These are phyloP conservation scores for Fusarium anthophilum DNA, from an alignment of 2,329 filamentous ascomycete genomes.

Conservation along the genomic window DNA sequence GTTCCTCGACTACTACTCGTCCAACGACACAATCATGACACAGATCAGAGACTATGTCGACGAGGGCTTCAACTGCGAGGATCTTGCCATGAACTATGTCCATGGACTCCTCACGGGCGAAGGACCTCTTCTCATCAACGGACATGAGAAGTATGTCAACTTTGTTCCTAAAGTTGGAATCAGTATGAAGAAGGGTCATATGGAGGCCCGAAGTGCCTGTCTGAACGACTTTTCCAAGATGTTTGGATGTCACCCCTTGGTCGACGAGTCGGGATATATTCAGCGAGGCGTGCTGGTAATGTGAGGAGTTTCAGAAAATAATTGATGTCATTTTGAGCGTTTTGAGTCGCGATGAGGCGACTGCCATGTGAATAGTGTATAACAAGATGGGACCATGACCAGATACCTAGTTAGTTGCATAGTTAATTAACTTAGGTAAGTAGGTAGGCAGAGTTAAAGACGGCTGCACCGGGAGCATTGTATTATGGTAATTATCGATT, in stretches of 20 bases:
- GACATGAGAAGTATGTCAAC: slow-evolving; percentile 47
- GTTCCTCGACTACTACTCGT: slow-evolving; percentile 52
- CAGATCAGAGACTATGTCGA: slow-evolving; percentile 51
- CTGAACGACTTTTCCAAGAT: slow-evolving; percentile 48
- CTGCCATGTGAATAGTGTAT: neutral
- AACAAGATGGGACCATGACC: neutral
- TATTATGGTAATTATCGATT: neutral
- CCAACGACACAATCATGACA: slow-evolving; percentile 44
- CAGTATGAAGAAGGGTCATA: slow-evolving; percentile 46
- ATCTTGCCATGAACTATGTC: slow-evolving; percentile 52
- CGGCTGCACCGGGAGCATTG: neutral
- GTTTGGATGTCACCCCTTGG: slow-evolving; percentile 49
- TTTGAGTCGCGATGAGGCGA: neutral
- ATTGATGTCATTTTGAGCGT: neutral
- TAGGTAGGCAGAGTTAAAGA: neutral
- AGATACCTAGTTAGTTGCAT: too few relatives aligned
- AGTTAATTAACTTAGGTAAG: too few relatives aligned
- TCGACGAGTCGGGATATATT: slow-evolving; percentile 48
- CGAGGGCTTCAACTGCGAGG: slow-evolving; percentile 52
- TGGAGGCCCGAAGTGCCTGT: slow-evolving; percentile 48
- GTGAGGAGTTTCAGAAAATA: slow-evolving; percentile 4
- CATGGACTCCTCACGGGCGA: slow-evolving; percentile 47
- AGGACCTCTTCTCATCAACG: slow-evolving; percentile 49
- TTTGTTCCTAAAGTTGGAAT: slow-evolving; percentile 46
- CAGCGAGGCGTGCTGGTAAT: slow-evolving; percentile 45